These are phyloP conservation scores for Mitragyna speciosa DNA, from an alignment of 257 asterid genomes.

Conservation along the genomic window DNA sequence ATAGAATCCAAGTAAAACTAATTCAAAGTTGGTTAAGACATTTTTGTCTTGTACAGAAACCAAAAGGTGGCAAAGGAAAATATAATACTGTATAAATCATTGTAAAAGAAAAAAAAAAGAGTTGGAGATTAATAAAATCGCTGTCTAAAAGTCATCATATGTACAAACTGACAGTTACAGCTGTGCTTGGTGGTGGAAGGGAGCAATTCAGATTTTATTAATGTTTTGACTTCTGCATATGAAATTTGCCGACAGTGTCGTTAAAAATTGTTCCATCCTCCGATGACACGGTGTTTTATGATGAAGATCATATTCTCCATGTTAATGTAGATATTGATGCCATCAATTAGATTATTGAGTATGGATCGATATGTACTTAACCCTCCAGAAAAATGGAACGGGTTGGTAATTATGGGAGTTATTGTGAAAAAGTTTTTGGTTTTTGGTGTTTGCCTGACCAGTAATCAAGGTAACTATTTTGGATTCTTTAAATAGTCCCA, in stretches of 20 bases:
- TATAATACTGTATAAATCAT: not conserved
- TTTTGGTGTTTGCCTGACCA: too few relatives aligned
- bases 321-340: too few relatives aligned
- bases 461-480: too few relatives aligned
- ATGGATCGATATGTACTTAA: too few relatives aligned
- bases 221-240: not conserved
- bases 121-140: not conserved
- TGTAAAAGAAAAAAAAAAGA: too few relatives aligned
- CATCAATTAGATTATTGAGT: too few relatives aligned
- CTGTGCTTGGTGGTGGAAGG: not conserved
- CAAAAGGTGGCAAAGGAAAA: not conserved
- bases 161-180: not conserved
- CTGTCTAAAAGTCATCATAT: not conserved
- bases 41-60: not conserved
- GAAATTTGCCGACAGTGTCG: not conserved
- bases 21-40: slow-evolving; percentile 2
- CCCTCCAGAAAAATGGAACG: too few relatives aligned
- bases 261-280: not conserved
- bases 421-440: too few relatives aligned
- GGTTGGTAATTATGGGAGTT: too few relatives aligned
- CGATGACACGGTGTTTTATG: not conserved
- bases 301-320: not conserved
- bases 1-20: not conserved
- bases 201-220: not conserved
- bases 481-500: too few relatives aligned